These are phyloP conservation scores for Pleurotus citrinopileatus DNA, from an alignment of 768 basidiomycete species.

Conservation along the genomic window DNA sequence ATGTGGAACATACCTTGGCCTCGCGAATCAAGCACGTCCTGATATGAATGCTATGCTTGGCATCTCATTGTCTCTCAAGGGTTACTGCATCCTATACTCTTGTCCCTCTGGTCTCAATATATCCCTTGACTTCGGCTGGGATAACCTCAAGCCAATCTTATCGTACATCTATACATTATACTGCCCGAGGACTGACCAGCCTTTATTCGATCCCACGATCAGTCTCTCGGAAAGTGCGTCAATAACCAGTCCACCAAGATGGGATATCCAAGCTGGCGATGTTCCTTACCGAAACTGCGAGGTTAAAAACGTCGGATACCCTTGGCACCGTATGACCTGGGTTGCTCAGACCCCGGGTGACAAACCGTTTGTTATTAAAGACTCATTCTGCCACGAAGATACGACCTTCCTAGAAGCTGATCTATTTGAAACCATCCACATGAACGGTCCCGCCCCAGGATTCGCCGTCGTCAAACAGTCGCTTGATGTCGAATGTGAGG, in stretches of 20 bases:
- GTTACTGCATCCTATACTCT: not conserved
- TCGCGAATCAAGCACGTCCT: constrained; percentile 3
- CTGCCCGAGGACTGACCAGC: not conserved
- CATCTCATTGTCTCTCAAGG: not conserved
- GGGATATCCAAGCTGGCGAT: not conserved
- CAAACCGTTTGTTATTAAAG: constrained; percentile 5
- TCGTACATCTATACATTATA: constrained; percentile 4
- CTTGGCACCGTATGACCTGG: constrained; percentile 9
- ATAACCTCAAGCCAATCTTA: not conserved
- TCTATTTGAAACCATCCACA: constrained; percentile 5
- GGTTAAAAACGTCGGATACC: not conserved
- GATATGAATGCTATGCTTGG: not conserved
- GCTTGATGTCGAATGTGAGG: constrained; percentile 7
- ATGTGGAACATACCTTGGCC: not conserved
- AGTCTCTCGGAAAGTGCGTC: not conserved
- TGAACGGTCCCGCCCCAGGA: not conserved
- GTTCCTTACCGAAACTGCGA: not conserved
- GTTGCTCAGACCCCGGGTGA: not conserved
- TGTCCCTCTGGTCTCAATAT: not conserved
- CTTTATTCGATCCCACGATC: not conserved
- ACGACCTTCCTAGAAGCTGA: constrained; percentile 3
- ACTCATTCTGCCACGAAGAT: not conserved
- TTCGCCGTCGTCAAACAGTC: not conserved
- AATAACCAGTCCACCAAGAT: not conserved
- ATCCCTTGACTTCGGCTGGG: constrained; percentile 5